Evolutionary conservation across 768 basidiomycete species (phyloP).

Genomic region (Phaffia australis): DNA sequence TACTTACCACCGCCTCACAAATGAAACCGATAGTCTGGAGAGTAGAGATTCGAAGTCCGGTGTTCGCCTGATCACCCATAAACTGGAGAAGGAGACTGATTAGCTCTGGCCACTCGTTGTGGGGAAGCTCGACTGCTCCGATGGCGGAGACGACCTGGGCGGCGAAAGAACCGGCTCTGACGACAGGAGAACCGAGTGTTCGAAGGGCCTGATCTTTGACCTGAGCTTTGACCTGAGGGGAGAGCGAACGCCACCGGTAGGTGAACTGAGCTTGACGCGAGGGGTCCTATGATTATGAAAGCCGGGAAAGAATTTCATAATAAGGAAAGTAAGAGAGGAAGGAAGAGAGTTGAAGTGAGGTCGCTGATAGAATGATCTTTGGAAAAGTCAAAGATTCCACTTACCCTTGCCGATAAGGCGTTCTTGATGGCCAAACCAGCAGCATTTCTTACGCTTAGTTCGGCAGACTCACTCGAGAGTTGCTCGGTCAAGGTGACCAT

Average conservation of each 20-base stretch:
- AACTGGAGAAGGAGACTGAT: conserved; percentile 80
- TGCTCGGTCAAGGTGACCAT: conserved; percentile 80
- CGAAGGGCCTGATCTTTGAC: conserved; percentile 73
- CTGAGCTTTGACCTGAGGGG: conserved; percentile 55
- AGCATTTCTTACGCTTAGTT: conserved; percentile 75
- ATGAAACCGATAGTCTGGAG: conserved; percentile 93
- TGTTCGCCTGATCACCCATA: conserved; percentile 61
- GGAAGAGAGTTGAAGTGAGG: conserved; percentile 20
- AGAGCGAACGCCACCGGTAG: conserved; percentile 69
- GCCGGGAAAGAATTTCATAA: conserved; percentile 16
- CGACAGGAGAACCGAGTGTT: conserved; percentile 61
- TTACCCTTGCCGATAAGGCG: conserved; percentile 74
- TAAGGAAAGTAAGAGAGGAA: conserved; percentile 26
- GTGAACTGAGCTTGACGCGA: conserved; percentile 64
- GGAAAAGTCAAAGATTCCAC: conserved; percentile 32
- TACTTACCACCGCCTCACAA: conserved; percentile 86
- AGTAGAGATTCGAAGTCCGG: conserved; percentile 60
- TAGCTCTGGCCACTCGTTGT: conserved; percentile 77
- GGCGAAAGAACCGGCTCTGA: conserved; percentile 71
- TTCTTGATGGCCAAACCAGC: conserved; percentile 97
- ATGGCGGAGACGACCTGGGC: conserved; percentile 91
- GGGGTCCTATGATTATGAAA: conserved; percentile 48
- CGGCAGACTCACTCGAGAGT: conserved; percentile 61
- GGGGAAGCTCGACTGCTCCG: conserved; percentile 82
- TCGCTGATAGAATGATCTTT: not conserved